Evolutionary conservation across 495 filamentous ascomycete species (phyloP), one percentile per base, ranked within the genome.

Genomic region (Neurospora tetraspora): DNA sequence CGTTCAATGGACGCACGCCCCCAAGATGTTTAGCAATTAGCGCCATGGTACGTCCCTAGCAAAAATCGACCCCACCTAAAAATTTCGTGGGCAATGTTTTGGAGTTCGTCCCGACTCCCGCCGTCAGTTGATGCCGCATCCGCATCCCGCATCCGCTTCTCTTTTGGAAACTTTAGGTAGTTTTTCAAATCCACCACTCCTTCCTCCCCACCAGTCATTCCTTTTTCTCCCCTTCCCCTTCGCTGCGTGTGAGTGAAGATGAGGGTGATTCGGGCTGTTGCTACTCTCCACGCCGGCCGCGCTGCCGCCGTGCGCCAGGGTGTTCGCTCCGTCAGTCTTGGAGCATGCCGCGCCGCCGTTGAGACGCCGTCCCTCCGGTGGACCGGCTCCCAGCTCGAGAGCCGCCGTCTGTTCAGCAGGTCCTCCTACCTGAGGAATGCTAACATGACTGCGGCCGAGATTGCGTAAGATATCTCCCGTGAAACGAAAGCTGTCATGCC

Each of bases 241-340:
- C 76, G 37, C 70, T 53, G 38, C 16, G 37, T 37, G 43, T 70
- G 69, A 23, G 71, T 53, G 39, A 82, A 72, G 40, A 85, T 85
- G 84, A 82, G 82, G 82, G 82, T 81, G 37, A 80, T 83, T 76
- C 76, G 83, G 78, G 80, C 80, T 39, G 81, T 77, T 74, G 79
- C 81, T 77, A 80, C 82, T 75, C 76, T 85, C 73, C 81, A 80
- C 70, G 80, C 79, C 78, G 77, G 81, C 71, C 77, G 82, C 39
- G 78, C 80, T 69, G 71, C 80, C 42, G 74, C 76, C 36, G 73
- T 78, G 16, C 77, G 79, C 68, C 78, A 76, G 31, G 81, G 79
- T 40, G 76, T 71, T 34, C 79, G 81, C 7, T 79, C 75, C 69
- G 78, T 82, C 42, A 77, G 79, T 59, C 65, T 79, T 34, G 77